Base-by-base conservation (phyloP, 768 basidiomycete species). In the Collybia mongolica region DNA sequence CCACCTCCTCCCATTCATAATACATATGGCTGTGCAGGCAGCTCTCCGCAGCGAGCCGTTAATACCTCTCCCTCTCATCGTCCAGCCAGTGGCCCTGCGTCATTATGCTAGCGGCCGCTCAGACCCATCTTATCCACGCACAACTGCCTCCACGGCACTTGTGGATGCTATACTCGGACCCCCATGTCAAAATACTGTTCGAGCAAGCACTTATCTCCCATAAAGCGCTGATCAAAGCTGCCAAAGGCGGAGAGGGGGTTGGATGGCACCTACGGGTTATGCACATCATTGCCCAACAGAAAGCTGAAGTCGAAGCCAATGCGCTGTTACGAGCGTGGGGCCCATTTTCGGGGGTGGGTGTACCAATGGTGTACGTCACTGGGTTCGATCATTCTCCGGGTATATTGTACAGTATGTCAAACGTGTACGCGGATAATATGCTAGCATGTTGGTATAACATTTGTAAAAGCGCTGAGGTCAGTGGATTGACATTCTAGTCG, bases 1-100 rank as follows among this genome's bases (percentile, higher is more conserved):
- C n/a, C 45, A 32, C 35, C 35, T 46, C 15, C 35, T 46, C 19
- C 45, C 45, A 23, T 46, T 46, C 35, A 46, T 46, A 23, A 24
- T 46, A 18, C 45, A 46, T 15, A 38, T 38, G 36, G 19, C 45
- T 29, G 45, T 46, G 11, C 45, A 46, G 35, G 45, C 45, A 4
- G 45, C 35, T 3, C 29, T 46, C 12, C 45, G 12, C 8, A 36
- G 14, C 4, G 38, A 23, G 3, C 36, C 35, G 7, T 17, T 23
- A 2, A 36, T 46, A 24, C 36, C 18, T n/a, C 8, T 18, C 17
- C 36, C 45, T 3, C 38, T 46, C 8, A 17, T 46, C n/a, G 35
- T 46, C 11, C 45, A 46, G 36, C 45, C 45, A 9, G 18, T 23
- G 1, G 19, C 45, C 45, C 23, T 46, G 45, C 35, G 45, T 20